Base-by-base conservation (phyloP, 345 rosid genomes). In the Trapa bicornis region DNA sequence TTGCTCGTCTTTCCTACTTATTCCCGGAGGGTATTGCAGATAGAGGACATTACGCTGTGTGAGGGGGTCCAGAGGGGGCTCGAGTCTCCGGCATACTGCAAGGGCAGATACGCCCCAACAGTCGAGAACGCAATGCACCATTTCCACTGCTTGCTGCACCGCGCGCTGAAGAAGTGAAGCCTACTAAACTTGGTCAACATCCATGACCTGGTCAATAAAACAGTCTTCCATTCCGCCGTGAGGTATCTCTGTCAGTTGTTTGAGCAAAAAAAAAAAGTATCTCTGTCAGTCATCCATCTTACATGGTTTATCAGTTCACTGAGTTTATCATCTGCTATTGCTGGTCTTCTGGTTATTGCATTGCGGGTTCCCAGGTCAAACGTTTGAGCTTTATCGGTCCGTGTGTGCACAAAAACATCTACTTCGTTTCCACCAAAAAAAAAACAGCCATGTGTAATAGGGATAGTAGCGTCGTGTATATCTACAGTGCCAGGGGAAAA, bases 1-100 rank as follows among this genome's bases (percentile, higher is more conserved):
- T 22, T 22, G 29, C 29, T 22, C 9, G 1, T 9, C 2, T 29
- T 32, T 57, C 61, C 32, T 9, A 54, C 11, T 35, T 58, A 45
- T 17, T 50, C 22, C 22, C 37, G 3, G 11, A 6, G n/a, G 16
- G 2, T 10, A 62, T 67, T 73, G 74, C 83, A 92, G 98, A 78
- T 80, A 68, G 98, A 90, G 77, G 96, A 93, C 71, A 73, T 83
- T 13, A 62, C 67, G 50, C 78, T 93, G 37, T 90, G 92, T 61
- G 94, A 93, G 78, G 82, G 84, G 45, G 94, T 93, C 39, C 97
- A 88, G 70, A 83, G 82, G 66, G 94, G 97, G 17, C 78, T 90
- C 0, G 82, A 93, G 65, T 87, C 96, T 1, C 89, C 87, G 6
- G 91, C 91, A 1, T 90, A 87, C 70, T 38, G 61, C 62, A 75